phyloP scores from a whole-genome alignment of 2,329 filamentous ascomycete genomes.

The Curvularia hawaiiensis region DNA sequence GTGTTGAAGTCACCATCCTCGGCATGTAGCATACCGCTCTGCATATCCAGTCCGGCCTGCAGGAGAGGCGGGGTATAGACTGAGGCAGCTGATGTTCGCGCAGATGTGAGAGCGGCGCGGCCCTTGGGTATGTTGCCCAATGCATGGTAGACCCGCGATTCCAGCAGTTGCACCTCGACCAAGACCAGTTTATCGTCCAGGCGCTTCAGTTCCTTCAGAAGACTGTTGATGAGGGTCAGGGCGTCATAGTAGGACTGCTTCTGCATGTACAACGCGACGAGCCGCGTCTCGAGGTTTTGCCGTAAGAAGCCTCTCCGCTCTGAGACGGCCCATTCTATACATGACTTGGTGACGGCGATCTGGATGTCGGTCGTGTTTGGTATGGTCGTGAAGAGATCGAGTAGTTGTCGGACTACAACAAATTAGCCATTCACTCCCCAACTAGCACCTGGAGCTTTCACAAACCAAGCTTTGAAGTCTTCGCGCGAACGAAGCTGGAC shows the following conservation, averaged over 20 bases:
- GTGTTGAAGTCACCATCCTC: constrained; percentile 99
- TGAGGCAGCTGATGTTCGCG: constrained; percentile 91
- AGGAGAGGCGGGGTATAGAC: constrained; percentile 96
- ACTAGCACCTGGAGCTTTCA: no score
- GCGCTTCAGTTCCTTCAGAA: constrained; percentile 95
- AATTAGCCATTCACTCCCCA: constrained; percentile 10
- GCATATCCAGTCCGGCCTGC: constrained; percentile 97
- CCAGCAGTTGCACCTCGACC: constrained; percentile 95
- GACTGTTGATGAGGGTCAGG: constrained; percentile 92
- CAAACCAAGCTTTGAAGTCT: constrained; percentile 83
- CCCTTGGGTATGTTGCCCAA: constrained; percentile 96
- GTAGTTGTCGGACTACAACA: constrained; percentile 82
- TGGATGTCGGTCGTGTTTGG: constrained; percentile 95
- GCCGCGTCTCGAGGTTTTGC: constrained; percentile 95
- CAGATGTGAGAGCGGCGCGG: constrained; percentile 90
- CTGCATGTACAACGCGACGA: constrained; percentile 93
- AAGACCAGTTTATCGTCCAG: constrained; percentile 98
- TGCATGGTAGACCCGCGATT: constrained; percentile 96
- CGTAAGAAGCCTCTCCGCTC: constrained; percentile 95
- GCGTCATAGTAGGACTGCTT: constrained; percentile 98
- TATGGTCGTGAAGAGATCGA: constrained; percentile 93
- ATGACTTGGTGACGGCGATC: constrained; percentile 94
- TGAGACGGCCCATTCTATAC: constrained; percentile 98
- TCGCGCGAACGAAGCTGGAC: no score
- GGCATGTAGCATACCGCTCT: constrained; percentile 97